These are phyloP conservation scores for Ceratocystis lukuohia DNA, from an alignment of 2,329 filamentous ascomycete species.

Conservation along the genomic window DNA sequence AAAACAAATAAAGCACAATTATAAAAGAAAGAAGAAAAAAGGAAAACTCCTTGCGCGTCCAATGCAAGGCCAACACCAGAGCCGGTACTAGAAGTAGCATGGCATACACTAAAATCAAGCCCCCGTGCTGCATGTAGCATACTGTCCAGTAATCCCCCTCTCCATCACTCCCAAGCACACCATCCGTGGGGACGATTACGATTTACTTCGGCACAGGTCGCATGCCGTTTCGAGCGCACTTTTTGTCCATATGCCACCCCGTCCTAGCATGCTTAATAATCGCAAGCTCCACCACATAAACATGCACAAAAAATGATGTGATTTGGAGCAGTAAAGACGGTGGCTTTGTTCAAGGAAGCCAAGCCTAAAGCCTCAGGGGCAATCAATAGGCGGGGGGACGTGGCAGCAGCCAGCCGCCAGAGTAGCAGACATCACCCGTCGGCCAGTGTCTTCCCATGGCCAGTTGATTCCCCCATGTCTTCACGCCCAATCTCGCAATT, in stretches of 20 bases:
- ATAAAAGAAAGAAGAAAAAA: neutral
- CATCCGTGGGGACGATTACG: constrained; percentile 10
- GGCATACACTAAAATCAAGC: too few relatives aligned
- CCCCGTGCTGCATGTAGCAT: neutral
- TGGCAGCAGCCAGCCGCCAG: too few relatives aligned
- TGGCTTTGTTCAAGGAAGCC: neutral
- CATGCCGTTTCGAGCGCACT: constrained; percentile 5
- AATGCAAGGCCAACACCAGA: too few relatives aligned
- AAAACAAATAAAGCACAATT: neutral
- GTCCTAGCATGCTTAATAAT: neutral
- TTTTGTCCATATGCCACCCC: neutral
- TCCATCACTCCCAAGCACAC: constrained; percentile 1
- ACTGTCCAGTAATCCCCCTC: neutral
- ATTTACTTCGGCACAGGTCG: neutral
- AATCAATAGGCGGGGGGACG: too few relatives aligned
- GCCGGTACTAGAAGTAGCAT: too few relatives aligned
- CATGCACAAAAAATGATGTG: neutral
- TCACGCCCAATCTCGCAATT: neutral
- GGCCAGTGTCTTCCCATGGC: neutral
- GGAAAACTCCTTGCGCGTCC: too few relatives aligned
- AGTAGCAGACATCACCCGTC: too few relatives aligned
- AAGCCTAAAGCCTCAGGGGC: too few relatives aligned
- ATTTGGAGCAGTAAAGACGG: neutral
- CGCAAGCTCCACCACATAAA: neutral
- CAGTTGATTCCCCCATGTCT: neutral